Conservation (phyloP, 495 filamentous ascomycete species). For the Hypoxylon subgilvum region DNA sequence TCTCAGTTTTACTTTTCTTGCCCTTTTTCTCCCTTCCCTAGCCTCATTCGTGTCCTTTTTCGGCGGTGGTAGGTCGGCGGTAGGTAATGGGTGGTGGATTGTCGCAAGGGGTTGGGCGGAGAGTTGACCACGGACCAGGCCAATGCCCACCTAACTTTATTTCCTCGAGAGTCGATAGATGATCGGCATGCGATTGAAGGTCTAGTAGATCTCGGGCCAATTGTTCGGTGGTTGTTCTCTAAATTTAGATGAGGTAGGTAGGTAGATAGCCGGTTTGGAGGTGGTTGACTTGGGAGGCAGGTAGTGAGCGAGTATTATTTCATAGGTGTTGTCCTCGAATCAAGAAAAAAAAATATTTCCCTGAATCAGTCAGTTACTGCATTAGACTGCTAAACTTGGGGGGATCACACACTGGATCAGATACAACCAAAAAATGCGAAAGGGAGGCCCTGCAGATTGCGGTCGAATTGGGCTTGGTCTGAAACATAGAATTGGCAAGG, state of each 20-base stretch:
- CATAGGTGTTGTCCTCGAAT: neutral
- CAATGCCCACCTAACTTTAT: conserved; percentile 34
- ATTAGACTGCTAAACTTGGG: conserved; percentile 14
- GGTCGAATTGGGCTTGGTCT: conserved; percentile 35
- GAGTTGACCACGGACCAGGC: conserved; percentile 30
- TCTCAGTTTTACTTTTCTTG: conserved; percentile 22
- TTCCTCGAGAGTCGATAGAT: conserved; percentile 17
- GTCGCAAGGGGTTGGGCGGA: conserved; percentile 35
- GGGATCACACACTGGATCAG: conserved; percentile 13
- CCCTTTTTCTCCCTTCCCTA: conserved; percentile 11
- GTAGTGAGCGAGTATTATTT: neutral
- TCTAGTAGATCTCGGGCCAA: conserved; percentile 29
- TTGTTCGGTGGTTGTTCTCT: conserved; percentile 19
- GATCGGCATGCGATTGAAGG: conserved; percentile 23
- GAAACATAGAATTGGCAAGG: conserved; percentile 32
- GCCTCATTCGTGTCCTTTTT: conserved; percentile 7
- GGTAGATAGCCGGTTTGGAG: neutral
- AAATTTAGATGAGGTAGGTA: conserved; percentile 23
- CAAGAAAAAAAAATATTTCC: conserved; percentile 3
- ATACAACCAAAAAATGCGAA: conserved; percentile 26
- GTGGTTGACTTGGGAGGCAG: conserved; percentile 7
- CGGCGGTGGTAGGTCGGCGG: neutral
- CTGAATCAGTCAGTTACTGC: conserved; percentile 9
- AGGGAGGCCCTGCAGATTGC: conserved; percentile 35
- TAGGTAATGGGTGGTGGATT: conserved; percentile 12